Evolutionary conservation across 2,329 filamentous ascomycete genomes (phyloP).

Genomic region (Fusarium sp.): DNA sequence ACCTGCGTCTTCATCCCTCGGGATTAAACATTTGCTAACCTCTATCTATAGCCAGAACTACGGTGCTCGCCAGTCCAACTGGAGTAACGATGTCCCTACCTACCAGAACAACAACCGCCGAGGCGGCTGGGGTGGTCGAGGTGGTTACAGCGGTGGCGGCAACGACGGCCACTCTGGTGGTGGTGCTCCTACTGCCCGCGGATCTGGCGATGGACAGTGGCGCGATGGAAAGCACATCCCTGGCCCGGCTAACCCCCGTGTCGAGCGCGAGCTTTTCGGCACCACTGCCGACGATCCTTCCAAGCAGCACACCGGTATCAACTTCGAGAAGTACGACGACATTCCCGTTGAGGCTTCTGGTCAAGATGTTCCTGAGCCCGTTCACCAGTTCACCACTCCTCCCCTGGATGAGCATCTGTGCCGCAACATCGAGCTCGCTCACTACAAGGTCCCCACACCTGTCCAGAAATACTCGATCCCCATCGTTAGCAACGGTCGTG

Average conservation of each 20-base stretch:
- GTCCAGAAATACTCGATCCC: slow-evolving; percentile 99
- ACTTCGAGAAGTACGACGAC: slow-evolving; percentile 99
- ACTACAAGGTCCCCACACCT: slow-evolving; percentile 95
- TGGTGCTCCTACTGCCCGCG: slow-evolving; percentile 71
- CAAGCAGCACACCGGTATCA: slow-evolving; percentile 98
- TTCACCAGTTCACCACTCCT: slow-evolving; percentile 90
- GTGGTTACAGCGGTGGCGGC: slow-evolving; percentile 54
- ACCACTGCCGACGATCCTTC: slow-evolving; percentile 88
- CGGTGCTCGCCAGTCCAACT: slow-evolving; percentile 52
- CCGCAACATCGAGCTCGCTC: slow-evolving; percentile 91
- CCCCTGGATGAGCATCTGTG: slow-evolving; percentile 95
- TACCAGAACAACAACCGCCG: slow-evolving; percentile 49
- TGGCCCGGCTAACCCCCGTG: slow-evolving; percentile 85
- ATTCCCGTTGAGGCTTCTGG: slow-evolving; percentile 98
- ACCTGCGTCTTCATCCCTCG: not conserved
- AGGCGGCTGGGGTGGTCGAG: slow-evolving; percentile 53
- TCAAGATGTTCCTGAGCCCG: slow-evolving; percentile 90
- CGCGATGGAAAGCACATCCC: slow-evolving; percentile 95
- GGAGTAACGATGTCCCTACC: slow-evolving; percentile 48
- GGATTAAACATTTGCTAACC: slow-evolving; percentile 32
- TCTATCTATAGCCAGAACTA: slow-evolving; percentile 45
- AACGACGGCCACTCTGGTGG: slow-evolving; percentile 84
- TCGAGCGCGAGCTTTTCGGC: slow-evolving; percentile 97
- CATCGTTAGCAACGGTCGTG: slow-evolving; percentile 97
- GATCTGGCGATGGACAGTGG: slow-evolving; percentile 96